phyloP scores from a whole-genome alignment of 1,284 basidiomycete species.

The Malassezia restricta region DNA sequence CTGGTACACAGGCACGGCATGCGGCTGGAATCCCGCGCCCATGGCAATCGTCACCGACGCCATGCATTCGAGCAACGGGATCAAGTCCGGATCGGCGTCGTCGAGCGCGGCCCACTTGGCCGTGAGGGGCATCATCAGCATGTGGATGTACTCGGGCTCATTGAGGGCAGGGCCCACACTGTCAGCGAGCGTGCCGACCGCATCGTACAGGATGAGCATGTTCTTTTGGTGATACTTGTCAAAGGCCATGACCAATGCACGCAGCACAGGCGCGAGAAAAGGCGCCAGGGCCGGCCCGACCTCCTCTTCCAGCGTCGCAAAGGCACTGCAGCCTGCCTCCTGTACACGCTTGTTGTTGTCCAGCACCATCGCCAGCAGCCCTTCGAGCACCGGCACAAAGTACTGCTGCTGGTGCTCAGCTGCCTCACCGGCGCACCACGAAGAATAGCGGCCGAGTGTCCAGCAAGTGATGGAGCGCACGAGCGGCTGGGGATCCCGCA shows the following conservation, averaged over 20 bases:
- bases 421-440: slow-evolving; percentile 70
- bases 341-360: slow-evolving; percentile 99
- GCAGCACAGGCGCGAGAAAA: slow-evolving; percentile 84
- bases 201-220: slow-evolving; percentile 93
- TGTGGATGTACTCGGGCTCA: slow-evolving; percentile 75
- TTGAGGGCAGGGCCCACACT: slow-evolving; percentile 80
- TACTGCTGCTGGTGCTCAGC: slow-evolving; percentile 76
- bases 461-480: slow-evolving; percentile 98
- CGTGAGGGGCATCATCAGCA: slow-evolving; percentile 89
- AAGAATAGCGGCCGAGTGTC: slow-evolving; percentile 96
- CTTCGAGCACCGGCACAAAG: slow-evolving; percentile 95
- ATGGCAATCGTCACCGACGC: slow-evolving; percentile 95
- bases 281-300: slow-evolving; percentile 79
- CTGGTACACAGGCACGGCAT: slow-evolving; percentile 82
- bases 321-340: slow-evolving; percentile 96
- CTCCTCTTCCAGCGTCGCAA: slow-evolving; percentile 96
- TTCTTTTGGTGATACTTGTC: slow-evolving; percentile 99
- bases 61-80: slow-evolving; percentile 79
- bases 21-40: slow-evolving; percentile 75
- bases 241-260: slow-evolving; percentile 89
- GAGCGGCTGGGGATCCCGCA: slow-evolving; percentile 88
- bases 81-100: slow-evolving; percentile 83
- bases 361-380: slow-evolving; percentile 91
- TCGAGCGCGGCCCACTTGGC: slow-evolving; percentile 75
- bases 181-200: slow-evolving; percentile 91